Evolutionary conservation across 2,329 filamentous ascomycete genomes (phyloP).

Genomic region (Monilinia aucupariae): DNA sequence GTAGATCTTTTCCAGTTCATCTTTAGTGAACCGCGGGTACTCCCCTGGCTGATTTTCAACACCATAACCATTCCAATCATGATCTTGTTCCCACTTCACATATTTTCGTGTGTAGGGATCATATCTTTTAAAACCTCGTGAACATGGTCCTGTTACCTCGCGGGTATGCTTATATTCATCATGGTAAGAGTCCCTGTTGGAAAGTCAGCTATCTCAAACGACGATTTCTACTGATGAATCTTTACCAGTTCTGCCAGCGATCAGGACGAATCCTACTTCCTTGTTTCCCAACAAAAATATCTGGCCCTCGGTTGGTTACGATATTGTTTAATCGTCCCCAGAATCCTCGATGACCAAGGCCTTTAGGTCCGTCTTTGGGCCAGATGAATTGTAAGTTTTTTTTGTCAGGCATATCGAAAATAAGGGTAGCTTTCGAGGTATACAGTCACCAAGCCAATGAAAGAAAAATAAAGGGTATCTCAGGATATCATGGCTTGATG

Average conservation of each 20-base stretch:
- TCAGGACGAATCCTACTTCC: conserved; percentile 26
- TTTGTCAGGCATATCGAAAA: conserved; percentile 2
- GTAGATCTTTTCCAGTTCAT: conserved; percentile 24
- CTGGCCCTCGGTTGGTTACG: conserved; percentile 38
- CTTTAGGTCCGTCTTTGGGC: conserved; percentile 32
- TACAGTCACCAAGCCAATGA: background rate
- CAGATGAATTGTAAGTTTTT: conserved; percentile 29
- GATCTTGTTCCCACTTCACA: conserved; percentile 23
- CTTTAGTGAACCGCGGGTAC: conserved; percentile 29
- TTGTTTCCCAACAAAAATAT: conserved; percentile 37
- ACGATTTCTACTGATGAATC: background rate
- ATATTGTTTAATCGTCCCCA: conserved; percentile 36
- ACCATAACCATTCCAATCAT: conserved; percentile 23
- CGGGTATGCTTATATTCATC: conserved; percentile 2
- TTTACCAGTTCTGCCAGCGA: conserved; percentile 33
- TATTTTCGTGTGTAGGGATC: conserved; percentile 32
- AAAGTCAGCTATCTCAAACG: background rate
- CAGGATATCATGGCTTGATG: background rate
- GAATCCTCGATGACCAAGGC: conserved; percentile 28
- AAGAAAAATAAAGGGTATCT: background rate
- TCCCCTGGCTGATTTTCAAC: conserved; percentile 14
- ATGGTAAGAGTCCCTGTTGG: conserved; percentile 33
- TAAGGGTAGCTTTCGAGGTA: background rate
- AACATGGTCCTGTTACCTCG: conserved; percentile 15
- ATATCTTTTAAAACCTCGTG: conserved; percentile 26